Evolutionary conservation across 345 rosid genomes (phyloP), one percentile per base, ranked within the genome.

Genomic region (Ceriops zippeliana): DNA sequence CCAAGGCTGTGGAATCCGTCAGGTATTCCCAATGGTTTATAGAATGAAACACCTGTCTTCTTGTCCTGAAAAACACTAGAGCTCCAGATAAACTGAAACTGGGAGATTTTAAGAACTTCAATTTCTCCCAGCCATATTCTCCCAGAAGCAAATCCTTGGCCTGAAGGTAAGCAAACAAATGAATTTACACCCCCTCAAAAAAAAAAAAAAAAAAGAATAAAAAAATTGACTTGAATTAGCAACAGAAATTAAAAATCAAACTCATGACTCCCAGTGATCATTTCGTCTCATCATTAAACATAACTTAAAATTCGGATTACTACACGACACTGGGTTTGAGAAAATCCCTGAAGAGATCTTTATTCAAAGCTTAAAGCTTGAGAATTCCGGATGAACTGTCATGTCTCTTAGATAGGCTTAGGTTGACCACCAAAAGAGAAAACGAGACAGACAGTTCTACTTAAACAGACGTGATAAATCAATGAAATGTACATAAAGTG

Each of bases 121-220:
- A 91, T 70, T 65, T 84, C 86, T 30, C 95, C 92, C 16, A 93
- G 85, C 71, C 70, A 81, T 81, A 91, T 84, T 74, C 77, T 85
- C 75, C 95, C 92, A 5, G 85, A 69, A 58, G 86, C 88, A 86
- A 91, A 93, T 62, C 86, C 95, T 65, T 62, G 77, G 73, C 92
- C 95, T 87, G 72, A 75, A 78, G 30, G 66, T 19, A 68, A 42
- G 53, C 66, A 71, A 21, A 28, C 38, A 26, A 62, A 70, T 28
- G 24, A 59, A 65, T 21, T 35, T 26, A 28, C 9, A n/a, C 34
- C 10, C 19, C 20, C 8, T 7, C n/a, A 27, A 11, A 42, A 2
- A 20, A 2, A 26, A 42, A 2, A 20, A 2, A 26, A 27, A 8
- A 54, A 27, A 24, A 61, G 52, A 52, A 62, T 22, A 6, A 16